A percentile compares a stretch with the other conserved stretches of the same genome.
phyloP scores from a whole-genome alignment of 1,139 yeast species.

The Geotrichum macrosporum region DNA sequence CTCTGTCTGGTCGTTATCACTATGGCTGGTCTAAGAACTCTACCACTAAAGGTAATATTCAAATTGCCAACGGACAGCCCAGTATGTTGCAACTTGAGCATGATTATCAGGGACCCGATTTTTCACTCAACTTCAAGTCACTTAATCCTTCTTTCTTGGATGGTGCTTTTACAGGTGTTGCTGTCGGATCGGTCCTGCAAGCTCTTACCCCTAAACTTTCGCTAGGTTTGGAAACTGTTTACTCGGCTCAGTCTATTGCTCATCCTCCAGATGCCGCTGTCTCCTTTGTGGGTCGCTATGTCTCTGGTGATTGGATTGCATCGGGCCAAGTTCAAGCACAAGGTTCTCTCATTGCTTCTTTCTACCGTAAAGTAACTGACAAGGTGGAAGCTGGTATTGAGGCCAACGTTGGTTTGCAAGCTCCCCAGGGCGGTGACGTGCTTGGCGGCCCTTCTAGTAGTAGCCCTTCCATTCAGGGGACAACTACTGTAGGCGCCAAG shows the following conservation, averaged over 20 bases:
- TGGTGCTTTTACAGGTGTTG: constrained; percentile 81
- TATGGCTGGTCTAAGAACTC: constrained; percentile 84
- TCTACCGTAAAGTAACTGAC: constrained; percentile 90
- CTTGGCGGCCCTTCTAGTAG: constrained; percentile 61
- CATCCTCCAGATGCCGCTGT: constrained; percentile 91
- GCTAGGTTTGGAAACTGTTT: constrained; percentile 88
- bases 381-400: constrained; percentile 97
- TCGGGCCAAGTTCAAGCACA: constrained; percentile 92
- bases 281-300: constrained; percentile 89
- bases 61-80: constrained; percentile 85
- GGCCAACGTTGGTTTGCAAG: constrained; percentile 76
- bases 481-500: constrained; percentile 92
- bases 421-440: constrained; percentile 52
- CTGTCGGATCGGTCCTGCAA: constrained; percentile 87
- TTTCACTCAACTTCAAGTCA: constrained; percentile 81
- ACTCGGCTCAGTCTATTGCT: constrained; percentile 69
- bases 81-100: constrained; percentile 95
- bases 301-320: constrained; percentile 84
- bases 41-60: constrained; percentile 81
- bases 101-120: constrained; percentile 87
- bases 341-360: constrained; percentile 83
- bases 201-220: constrained; percentile 80
- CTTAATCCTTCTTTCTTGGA: constrained; percentile 79
- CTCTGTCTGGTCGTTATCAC: constrained; percentile 85
- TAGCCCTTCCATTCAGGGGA: constrained; percentile 83